These are phyloP conservation scores for Nakazawaea wickerhamii DNA, from an alignment of 805 yeast genomes.

Conservation along the genomic window DNA sequence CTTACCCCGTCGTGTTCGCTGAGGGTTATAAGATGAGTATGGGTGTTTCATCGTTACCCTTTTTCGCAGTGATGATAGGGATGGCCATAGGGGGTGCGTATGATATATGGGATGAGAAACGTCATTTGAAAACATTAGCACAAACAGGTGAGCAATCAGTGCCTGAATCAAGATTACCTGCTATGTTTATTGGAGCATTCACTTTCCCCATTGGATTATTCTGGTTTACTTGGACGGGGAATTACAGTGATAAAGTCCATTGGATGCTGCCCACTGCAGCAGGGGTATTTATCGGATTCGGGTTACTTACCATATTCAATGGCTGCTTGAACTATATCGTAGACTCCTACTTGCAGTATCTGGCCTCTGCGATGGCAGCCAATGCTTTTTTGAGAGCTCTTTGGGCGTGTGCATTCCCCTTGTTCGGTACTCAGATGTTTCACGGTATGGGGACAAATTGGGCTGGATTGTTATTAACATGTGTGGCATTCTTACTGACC, in stretches of 20 bases:
- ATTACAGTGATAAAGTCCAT: constrained; percentile 61
- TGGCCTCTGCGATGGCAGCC: constrained; percentile 77
- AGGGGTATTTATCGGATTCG: constrained; percentile 61
- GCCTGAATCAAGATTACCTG: constrained; percentile 79
- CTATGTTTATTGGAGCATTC: constrained; percentile 68
- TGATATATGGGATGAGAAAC: constrained; percentile 50
- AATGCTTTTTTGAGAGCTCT: constrained; percentile 64
- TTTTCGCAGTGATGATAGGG: constrained; percentile 71
- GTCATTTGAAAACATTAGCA: constrained; percentile 41
- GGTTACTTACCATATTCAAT: constrained; percentile 61
- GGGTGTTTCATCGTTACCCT: constrained; percentile 75
- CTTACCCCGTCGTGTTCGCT: constrained; percentile 67
- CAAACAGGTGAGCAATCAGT: constrained; percentile 51
- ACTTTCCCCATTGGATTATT: constrained; percentile 73
- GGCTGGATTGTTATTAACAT: constrained; percentile 72
- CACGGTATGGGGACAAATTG: constrained; percentile 62
- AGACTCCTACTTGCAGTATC: constrained; percentile 62
- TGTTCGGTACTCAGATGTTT: constrained; percentile 71
- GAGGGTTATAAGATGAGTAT: constrained; percentile 54
- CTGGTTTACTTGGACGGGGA: constrained; percentile 89
- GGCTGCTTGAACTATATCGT: constrained; percentile 68
- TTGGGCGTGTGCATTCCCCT: constrained; percentile 62
- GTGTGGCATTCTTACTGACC: constrained; percentile 48
- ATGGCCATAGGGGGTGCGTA: constrained; percentile 49
- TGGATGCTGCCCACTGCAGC: constrained; percentile 79